These are phyloP conservation scores for Entomortierella chlamydospora DNA, from an alignment of 192 early-diverging fungal genomes.

Conservation along the genomic window DNA sequence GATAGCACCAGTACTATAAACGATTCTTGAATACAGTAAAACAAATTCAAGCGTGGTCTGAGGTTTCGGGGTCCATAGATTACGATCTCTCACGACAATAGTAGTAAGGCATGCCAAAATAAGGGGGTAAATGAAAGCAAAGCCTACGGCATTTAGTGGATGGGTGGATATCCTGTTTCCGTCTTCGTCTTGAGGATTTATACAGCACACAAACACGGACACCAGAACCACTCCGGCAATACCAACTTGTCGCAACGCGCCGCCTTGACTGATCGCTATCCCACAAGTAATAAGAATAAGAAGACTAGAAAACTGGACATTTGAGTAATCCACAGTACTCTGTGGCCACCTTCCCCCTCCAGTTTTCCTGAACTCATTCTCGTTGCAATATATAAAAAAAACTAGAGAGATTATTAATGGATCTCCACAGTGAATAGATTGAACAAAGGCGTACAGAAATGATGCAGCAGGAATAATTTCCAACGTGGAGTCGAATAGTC, in stretches of 20 bases:
- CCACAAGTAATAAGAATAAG: not conserved
- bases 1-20: not conserved
- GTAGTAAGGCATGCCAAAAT: not conserved
- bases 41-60: not conserved
- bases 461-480: not conserved
- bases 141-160: not conserved
- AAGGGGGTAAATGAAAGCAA: not conserved
- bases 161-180: not conserved
- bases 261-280: not conserved
- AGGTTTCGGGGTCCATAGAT: not conserved
- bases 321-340: not conserved
- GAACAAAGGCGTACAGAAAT: not conserved
- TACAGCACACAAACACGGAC: not conserved
- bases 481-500: not conserved
- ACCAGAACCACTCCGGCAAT: not conserved
- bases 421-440: not conserved
- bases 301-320: not conserved
- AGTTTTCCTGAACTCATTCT: not conserved
- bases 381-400: not conserved
- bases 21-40: not conserved
- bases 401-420: not conserved
- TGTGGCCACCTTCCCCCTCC: not conserved
- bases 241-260: not conserved
- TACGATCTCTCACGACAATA: not conserved
- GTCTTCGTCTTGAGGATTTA: not conserved